phyloP scores from a whole-genome alignment of 163 green algal species.

The Chlamydomonas reinhardtii region DNA sequence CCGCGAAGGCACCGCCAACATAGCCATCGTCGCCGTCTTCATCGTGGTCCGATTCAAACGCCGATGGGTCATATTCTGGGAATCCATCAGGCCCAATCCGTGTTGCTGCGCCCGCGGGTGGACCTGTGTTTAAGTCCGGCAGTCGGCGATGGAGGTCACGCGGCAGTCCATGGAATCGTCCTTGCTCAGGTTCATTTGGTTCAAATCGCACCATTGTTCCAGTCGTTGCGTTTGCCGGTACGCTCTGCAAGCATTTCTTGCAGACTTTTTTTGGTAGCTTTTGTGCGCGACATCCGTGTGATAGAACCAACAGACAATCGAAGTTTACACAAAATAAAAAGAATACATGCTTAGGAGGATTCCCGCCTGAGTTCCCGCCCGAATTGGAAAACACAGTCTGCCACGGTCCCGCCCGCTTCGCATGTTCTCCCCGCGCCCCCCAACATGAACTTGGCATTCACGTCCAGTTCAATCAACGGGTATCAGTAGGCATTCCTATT shows the following conservation, averaged over 20 bases:
- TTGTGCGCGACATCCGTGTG: background rate
- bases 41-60: background rate
- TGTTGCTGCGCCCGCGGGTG: background rate
- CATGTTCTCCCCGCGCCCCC: too few species aligned
- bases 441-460: too few species aligned
- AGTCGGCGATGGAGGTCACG: background rate
- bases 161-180: too few species aligned
- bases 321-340: too few species aligned
- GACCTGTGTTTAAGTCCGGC: background rate
- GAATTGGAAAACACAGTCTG: too few species aligned
- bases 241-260: slow-evolving; percentile 21
- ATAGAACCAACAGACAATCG: too few species aligned
- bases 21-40: background rate
- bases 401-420: too few species aligned
- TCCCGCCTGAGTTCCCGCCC: too few species aligned
- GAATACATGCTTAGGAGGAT: too few species aligned
- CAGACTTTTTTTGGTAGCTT: background rate
- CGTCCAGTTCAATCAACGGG: too few species aligned
- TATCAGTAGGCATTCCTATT: too few species aligned
- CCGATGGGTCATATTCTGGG: slow-evolving; percentile 17
- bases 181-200: too few species aligned
- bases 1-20: slow-evolving; percentile 18
- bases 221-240: slow-evolving; percentile 4
- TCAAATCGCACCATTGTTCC: slow-evolving; percentile 29
- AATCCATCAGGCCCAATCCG: slow-evolving; percentile 4